These are phyloP conservation scores for Cadophora malorum DNA, from an alignment of 2,329 filamentous ascomycete species.

Conservation along the genomic window DNA sequence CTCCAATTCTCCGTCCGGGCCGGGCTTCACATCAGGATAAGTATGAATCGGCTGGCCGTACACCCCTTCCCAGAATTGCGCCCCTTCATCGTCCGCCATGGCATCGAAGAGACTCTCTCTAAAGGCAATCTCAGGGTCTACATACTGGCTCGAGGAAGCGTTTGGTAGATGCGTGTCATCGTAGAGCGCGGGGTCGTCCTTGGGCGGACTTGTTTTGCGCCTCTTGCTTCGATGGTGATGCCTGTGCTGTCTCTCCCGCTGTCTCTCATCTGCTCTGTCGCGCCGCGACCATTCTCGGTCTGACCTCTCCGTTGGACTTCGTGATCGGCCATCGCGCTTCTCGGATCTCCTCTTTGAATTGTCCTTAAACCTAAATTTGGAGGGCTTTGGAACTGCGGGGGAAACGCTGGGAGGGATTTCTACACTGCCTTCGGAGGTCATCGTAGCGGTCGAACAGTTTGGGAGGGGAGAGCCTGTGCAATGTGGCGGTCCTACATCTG, in stretches of 20 bases:
- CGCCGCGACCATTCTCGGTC: constrained; percentile 11
- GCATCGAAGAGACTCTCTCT: constrained; percentile 95
- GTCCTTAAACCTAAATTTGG: constrained; percentile 44
- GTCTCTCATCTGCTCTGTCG: constrained; percentile 17
- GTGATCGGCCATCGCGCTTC: constrained; percentile 18
- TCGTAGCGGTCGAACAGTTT: constrained; percentile 15
- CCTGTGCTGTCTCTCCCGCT: constrained; percentile 32
- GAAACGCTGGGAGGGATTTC: constrained; percentile 21
- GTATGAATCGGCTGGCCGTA: constrained; percentile 94
- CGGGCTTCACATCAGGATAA: constrained; percentile 61
- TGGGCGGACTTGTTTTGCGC: constrained; percentile 36
- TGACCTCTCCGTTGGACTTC: constrained; percentile 18
- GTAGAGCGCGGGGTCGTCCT: constrained; percentile 46
- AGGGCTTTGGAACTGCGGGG: constrained; percentile 23
- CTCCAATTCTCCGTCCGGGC: constrained; percentile 67
- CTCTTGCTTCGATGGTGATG: constrained; percentile 42
- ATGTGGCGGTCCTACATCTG: constrained; percentile 2
- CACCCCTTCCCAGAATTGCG: constrained; percentile 93
- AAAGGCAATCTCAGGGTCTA: constrained; percentile 79
- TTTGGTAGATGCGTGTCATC: constrained; percentile 50
- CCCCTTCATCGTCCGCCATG: constrained; percentile 95
- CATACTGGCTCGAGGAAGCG: constrained; percentile 46
- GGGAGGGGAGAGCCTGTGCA: neutral
- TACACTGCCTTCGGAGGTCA: constrained; percentile 29
- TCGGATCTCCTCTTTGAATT: constrained; percentile 39